These are phyloP conservation scores for Fusarium albidum DNA, from an alignment of 2,329 filamentous ascomycete species.

Conservation along the genomic window DNA sequence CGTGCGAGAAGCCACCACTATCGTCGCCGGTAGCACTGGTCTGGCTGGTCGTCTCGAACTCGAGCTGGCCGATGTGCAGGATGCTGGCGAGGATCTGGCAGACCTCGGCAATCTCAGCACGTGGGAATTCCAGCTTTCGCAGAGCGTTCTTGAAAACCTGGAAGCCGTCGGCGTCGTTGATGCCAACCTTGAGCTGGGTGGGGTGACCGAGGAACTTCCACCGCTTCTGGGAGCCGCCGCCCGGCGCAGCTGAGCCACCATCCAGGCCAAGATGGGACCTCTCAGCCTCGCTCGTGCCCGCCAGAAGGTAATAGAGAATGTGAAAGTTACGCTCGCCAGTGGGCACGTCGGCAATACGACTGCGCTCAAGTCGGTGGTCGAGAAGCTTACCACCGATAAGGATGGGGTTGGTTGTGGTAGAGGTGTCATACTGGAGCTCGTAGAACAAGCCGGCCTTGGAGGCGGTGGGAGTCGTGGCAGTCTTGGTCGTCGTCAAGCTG, in stretches of 20 bases:
- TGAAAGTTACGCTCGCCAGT: slow-evolving; percentile 98
- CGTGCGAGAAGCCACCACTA: slow-evolving; percentile 94
- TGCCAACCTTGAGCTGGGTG: slow-evolving; percentile 94
- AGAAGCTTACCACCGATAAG: slow-evolving; percentile 94
- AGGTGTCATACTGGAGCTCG: slow-evolving; percentile 95
- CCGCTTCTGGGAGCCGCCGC: slow-evolving; percentile 70
- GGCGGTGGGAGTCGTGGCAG: slow-evolving; percentile 91
- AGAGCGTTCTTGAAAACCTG: slow-evolving; percentile 97
- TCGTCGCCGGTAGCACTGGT: slow-evolving; percentile 86
- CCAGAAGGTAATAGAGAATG: slow-evolving; percentile 91
- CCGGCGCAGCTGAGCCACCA: slow-evolving; percentile 54
- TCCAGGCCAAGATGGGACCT: slow-evolving; percentile 81
- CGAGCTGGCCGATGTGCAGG: slow-evolving; percentile 96
- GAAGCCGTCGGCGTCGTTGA: slow-evolving; percentile 95
- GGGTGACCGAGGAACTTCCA: slow-evolving; percentile 98
- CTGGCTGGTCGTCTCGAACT: slow-evolving; percentile 84
- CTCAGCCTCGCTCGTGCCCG: slow-evolving; percentile 89
- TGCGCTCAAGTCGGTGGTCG: slow-evolving; percentile 91
- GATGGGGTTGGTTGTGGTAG: slow-evolving; percentile 82
- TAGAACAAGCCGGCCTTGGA: slow-evolving; percentile 96
- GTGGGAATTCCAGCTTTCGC: slow-evolving; percentile 91
- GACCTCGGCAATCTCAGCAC: slow-evolving; percentile 93
- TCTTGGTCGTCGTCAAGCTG: slow-evolving; percentile 95
- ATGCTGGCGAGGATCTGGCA: slow-evolving; percentile 95
- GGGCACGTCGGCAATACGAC: slow-evolving; percentile 88